A percentile compares a stretch with the other conserved stretches of the same genome.
Evolutionary conservation across 2,329 filamentous ascomycete genomes (phyloP).

Genomic region (Stagonosporopsis tanaceti): DNA sequence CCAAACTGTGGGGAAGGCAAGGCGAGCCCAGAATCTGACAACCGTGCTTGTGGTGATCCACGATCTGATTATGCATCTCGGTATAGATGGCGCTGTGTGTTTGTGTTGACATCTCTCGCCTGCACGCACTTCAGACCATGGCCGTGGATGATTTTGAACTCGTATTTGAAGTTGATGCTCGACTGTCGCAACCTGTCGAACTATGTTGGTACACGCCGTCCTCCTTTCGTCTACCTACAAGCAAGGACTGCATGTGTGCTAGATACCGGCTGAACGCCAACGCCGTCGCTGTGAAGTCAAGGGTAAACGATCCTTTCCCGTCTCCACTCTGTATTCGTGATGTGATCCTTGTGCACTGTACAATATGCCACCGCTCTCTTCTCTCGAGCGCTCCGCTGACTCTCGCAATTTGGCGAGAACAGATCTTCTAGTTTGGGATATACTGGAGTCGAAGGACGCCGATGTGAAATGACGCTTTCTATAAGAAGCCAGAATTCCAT

Average conservation of each 20-base stretch:
- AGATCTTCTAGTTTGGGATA: not conserved
- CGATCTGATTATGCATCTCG: not conserved
- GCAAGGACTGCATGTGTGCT: constrained; percentile 12
- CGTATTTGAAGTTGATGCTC: not conserved
- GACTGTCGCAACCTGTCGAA: not conserved
- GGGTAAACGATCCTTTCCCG: not conserved
- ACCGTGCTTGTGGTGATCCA: not conserved
- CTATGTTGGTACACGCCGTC: constrained; percentile 17
- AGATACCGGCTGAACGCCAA: constrained; percentile 12
- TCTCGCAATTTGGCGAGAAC: not conserved
- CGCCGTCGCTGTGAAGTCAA: constrained; percentile 14
- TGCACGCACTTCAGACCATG: not conserved
- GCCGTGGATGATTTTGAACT: not conserved
- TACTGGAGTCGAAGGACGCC: not conserved
- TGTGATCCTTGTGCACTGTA: constrained; percentile 2
- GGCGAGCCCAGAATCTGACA: constrained; percentile 6
- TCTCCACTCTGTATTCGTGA: not conserved
- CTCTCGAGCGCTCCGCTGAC: not conserved
- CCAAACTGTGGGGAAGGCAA: constrained; percentile 1
- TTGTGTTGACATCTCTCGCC: not conserved
- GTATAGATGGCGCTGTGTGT: not conserved
- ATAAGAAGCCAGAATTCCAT: constrained; percentile 43
- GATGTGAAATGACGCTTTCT: constrained; percentile 8
- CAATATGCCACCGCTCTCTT: not conserved
- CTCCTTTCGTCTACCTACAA: constrained; percentile 10